Evolutionary conservation across 352 stramenopile species (phyloP), one percentile per base, ranked within the genome.

Genomic region (Halophytophthora batemanensis): DNA sequence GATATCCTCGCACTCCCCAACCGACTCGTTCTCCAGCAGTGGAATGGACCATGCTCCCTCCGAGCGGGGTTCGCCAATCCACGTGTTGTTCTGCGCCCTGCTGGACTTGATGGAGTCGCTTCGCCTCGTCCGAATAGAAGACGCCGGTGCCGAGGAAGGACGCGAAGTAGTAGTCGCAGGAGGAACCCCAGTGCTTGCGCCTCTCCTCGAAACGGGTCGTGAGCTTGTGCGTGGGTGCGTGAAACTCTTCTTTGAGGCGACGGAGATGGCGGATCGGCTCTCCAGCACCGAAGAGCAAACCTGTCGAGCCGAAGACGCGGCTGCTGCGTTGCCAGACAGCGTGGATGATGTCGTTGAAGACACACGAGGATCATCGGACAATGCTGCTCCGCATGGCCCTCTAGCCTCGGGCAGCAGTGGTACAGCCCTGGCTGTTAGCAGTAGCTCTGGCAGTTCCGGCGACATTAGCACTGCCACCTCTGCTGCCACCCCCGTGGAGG

Each of bases 241-340:
- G 14, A 69, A 71, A 19, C 45, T 77, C 15, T 90, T 90, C 59
- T 88, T 88, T 38, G 69, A 87, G 43, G 79, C 75, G 23, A 85
- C 73, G 2, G 61, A 81, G 41, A 69, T 90, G 69, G 75, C 74
- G 14, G 64, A 86, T 56, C 71, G 72, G 15, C 47, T 86, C 5
- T 85, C 77, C 33, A 71, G 62, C 5, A 41, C 58, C 15, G 45
- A 56, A 50, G 45, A 64, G 3, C 31, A 56, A 18, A 53, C 28
- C 25, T 12, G 37, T n/a, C 43, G 33, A 53, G 15, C 22, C 6
- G 42, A 28, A 25, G 48, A 33, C 31, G 22, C 28, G 4, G 17
- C 45, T 18, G 45, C 38, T 14, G 45, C 38, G 10, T 35, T 40
- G 14, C 40, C 40, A 48, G 56, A 51, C 39, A 53, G 64, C 2